Conservation (phyloP, 345 rosid genomes). For the Brassica napus region Da-Ae NC_063441.1:21899501-21900000, state of each 20-base stretch:
- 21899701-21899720: neutral
- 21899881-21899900: neutral
- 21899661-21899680: neutral
- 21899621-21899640: neutral
- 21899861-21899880: neutral
- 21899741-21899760: neutral
- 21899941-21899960: too few relatives aligned
- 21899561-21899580: conserved; percentile 52
- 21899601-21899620: neutral
- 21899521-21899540: too few relatives aligned
- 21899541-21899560: too few relatives aligned
- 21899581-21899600: neutral
- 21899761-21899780: conserved; percentile 7
- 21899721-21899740: neutral
- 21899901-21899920: neutral
- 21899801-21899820: conserved; percentile 26
- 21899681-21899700: neutral
- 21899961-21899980: too few relatives aligned
- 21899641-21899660: neutral
- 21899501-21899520: too few relatives aligned
- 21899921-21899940: neutral
- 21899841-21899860: neutral
- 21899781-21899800: conserved; percentile 16
- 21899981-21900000: too few relatives aligned
- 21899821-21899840: conserved; percentile 30